Evolutionary conservation across 78 protist genomes (phyloP).

Genomic region (Protostelium mycophagum): DNA sequence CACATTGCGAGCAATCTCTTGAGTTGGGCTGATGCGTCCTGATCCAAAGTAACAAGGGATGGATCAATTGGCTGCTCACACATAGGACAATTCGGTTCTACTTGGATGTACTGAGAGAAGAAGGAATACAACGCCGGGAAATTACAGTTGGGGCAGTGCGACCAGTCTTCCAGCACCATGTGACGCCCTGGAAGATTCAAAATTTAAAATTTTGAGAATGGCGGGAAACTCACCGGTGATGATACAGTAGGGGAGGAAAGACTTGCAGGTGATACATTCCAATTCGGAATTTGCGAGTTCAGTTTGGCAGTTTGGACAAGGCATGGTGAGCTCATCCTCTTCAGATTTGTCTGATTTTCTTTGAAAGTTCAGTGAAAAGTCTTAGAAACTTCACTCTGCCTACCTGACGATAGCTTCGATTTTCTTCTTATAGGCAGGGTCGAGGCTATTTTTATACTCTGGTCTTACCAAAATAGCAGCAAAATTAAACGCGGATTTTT

Average conservation of each 20-base stretch:
- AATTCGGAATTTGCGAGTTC: constrained; percentile 19
- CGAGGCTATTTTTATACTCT: constrained; percentile 45
- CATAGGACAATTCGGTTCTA: constrained; percentile 23
- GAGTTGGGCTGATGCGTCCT: not conserved
- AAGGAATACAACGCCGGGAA: constrained; percentile 42
- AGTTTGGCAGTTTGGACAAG: constrained; percentile 33
- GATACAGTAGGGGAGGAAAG: constrained; percentile 67
- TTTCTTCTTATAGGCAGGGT: constrained; percentile 38
- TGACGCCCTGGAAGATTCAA: constrained; percentile 3
- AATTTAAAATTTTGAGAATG: not conserved
- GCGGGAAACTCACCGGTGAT: constrained; percentile 29
- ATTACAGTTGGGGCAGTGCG: constrained; percentile 57
- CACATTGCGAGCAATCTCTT: not conserved
- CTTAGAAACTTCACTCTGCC: not conserved
- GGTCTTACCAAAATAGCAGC: constrained; percentile 71
- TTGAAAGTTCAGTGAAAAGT: not conserved
- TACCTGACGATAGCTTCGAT: constrained; percentile 75
- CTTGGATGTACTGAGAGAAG: not conserved
- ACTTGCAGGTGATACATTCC: constrained; percentile 61
- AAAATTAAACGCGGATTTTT: constrained; percentile 52
- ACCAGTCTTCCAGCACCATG: constrained; percentile 35
- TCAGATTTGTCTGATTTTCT: not conserved
- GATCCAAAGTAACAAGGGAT: not conserved
- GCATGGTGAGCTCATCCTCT: constrained; percentile 6
- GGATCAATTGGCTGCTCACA: constrained; percentile 26